These are phyloP conservation scores for Novymonas esmeraldas DNA, from an alignment of 208 protist genomes.

Conservation along the genomic window DNA sequence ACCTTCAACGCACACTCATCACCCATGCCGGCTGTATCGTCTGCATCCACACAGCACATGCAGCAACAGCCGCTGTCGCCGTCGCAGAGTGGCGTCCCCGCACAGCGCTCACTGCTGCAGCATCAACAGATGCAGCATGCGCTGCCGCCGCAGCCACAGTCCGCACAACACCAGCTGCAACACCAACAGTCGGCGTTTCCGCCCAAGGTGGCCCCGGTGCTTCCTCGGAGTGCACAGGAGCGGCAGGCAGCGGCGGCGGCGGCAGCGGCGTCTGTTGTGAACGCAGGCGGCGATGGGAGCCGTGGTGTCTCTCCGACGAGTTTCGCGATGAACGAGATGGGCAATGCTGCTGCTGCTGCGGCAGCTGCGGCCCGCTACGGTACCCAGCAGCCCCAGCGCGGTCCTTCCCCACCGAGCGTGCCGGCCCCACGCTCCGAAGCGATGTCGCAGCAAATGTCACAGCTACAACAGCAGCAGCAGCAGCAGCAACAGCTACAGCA, in stretches of 20 bases:
- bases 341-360: not conserved
- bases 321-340: not conserved
- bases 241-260: constrained; percentile 20
- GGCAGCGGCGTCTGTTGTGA: constrained; percentile 10
- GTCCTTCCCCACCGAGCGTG: constrained; percentile 17
- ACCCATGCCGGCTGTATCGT: not conserved
- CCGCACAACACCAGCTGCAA: constrained; percentile 5
- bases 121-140: not conserved
- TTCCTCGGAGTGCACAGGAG: constrained; percentile 37
- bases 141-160: not conserved
- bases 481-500: constrained; percentile 9
- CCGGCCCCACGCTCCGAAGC: constrained; percentile 28
- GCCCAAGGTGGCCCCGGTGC: constrained; percentile 23
- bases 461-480: constrained; percentile 3
- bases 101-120: constrained; percentile 7
- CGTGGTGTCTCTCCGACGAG: constrained; percentile 18
- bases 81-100: constrained; percentile 14
- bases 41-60: constrained; percentile 3
- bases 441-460: constrained; percentile 6
- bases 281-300: not conserved
- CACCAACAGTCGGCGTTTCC: constrained; percentile 16
- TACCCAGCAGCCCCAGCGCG: constrained; percentile 18
- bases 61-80: constrained; percentile 10
- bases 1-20: constrained; percentile 11
- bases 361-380: not conserved